Evolutionary conservation across 192 early-diverging fungal genomes (phyloP).

Genomic region (Glomus cerebriforme): DNA sequence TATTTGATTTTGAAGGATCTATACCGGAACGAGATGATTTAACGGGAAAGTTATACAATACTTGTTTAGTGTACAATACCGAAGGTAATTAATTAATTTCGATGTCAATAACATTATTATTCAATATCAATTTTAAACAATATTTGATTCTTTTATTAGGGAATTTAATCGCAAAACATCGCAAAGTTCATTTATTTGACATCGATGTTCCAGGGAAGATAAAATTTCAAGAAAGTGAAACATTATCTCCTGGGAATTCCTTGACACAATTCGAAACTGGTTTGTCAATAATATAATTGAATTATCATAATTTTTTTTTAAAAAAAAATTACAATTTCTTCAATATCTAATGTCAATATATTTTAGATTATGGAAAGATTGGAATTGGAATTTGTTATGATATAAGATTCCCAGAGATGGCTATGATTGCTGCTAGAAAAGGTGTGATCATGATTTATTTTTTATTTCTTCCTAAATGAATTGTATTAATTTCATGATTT

Average conservation of each 20-base stretch:
- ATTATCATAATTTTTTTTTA: slow-evolving; percentile 1
- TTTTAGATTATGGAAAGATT: slow-evolving; percentile 74
- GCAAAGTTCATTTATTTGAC: slow-evolving; percentile 94
- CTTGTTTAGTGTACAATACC: slow-evolving; percentile 78
- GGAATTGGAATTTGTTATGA: slow-evolving; percentile 98
- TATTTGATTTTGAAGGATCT: slow-evolving; percentile 53
- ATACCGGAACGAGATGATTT: slow-evolving; percentile 76
- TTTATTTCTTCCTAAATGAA: not conserved
- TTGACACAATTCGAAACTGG: slow-evolving; percentile 80
- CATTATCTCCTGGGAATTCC: slow-evolving; percentile 70
- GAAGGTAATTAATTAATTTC: slow-evolving; percentile 26
- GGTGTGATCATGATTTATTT: slow-evolving; percentile 42
- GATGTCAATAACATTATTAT: not conserved
- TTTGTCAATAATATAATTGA: slow-evolving; percentile 24
- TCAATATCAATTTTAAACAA: not conserved
- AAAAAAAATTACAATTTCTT: no score
- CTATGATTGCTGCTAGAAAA: slow-evolving; percentile 87
- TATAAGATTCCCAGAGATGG: slow-evolving; percentile 92
- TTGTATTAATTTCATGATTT: not conserved
- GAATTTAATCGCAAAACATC: slow-evolving; percentile 63
- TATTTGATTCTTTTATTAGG: slow-evolving; percentile 32
- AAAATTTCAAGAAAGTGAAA: slow-evolving; percentile 87
- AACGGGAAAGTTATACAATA: slow-evolving; percentile 75
- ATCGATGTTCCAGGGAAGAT: slow-evolving; percentile 95
- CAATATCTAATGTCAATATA: not conserved